Conservation (phyloP, 495 filamentous ascomycete species). For the Peziza echinospora region DNA sequence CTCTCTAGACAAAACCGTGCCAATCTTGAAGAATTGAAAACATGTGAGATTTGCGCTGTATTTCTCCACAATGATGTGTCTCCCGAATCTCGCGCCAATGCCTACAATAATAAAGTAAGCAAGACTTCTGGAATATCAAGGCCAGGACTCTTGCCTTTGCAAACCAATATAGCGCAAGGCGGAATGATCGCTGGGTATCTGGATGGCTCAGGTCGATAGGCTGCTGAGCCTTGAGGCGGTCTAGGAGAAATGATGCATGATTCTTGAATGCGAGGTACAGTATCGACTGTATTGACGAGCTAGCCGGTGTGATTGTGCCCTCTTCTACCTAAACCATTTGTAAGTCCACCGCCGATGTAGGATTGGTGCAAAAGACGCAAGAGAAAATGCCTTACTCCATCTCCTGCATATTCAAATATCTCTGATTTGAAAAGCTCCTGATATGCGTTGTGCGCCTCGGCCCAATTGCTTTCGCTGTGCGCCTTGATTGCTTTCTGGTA, state of each 20-base stretch:
- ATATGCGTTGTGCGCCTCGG: slow-evolving; percentile 65
- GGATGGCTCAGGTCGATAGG: slow-evolving; percentile 13
- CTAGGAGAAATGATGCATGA: slow-evolving; percentile 69
- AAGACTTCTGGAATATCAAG: too few relatives aligned
- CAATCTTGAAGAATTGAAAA: slow-evolving; percentile 53
- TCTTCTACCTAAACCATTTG: slow-evolving; percentile 13
- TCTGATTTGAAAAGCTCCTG: slow-evolving; percentile 68
- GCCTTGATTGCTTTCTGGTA: slow-evolving; percentile 84
- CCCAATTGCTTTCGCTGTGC: slow-evolving; percentile 70
- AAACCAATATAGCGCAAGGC: slow-evolving; percentile 18
- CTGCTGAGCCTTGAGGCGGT: slow-evolving; percentile 36
- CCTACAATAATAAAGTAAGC: too few relatives aligned
- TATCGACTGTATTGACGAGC: slow-evolving; percentile 49
- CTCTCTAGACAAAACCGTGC: slow-evolving; percentile 66
- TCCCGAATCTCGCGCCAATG: slow-evolving; percentile 72
- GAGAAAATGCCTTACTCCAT: slow-evolving; percentile 2
- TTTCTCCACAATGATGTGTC: slow-evolving; percentile 90
- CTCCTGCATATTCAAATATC: slow-evolving; percentile 42
- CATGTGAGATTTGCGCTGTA: slow-evolving; percentile 51
- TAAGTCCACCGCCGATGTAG: too few relatives aligned
- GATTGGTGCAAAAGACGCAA: too few relatives aligned
- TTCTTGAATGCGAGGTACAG: slow-evolving; percentile 90
- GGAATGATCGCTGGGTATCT: slow-evolving; percentile 8
- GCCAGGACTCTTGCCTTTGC: slow-evolving; percentile 2
- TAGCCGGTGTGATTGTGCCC: slow-evolving; percentile 10